Evolutionary conservation across 2,329 filamentous ascomycete species (phyloP).

Genomic region (Phialophora macrospora): DNA sequence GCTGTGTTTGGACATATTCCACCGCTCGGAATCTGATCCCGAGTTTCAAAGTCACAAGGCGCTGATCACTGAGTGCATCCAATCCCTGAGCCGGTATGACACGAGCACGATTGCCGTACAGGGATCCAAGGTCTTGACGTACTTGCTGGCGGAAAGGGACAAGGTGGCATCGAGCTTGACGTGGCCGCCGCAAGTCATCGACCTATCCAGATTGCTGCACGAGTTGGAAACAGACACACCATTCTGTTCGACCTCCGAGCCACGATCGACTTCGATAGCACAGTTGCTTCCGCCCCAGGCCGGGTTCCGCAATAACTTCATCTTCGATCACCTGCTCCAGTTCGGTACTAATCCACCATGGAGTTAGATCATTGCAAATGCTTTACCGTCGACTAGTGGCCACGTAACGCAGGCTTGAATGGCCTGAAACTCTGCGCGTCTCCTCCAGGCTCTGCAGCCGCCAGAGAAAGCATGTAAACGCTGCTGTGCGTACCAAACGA

Average conservation of each 20-base stretch:
- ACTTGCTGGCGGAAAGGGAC: conserved; percentile 17
- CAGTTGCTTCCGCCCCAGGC: conserved; percentile 36
- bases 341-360: not conserved
- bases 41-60: conserved; percentile 24
- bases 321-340: conserved; percentile 35
- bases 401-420: not conserved
- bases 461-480: not conserved
- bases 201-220: conserved; percentile 11
- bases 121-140: conserved; percentile 26
- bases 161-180: not conserved
- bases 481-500: not conserved
- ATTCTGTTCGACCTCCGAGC: not conserved
- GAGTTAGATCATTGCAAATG: not conserved
- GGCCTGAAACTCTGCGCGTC: not conserved
- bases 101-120: conserved; percentile 28
- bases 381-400: not conserved
- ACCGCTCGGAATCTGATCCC: conserved; percentile 38
- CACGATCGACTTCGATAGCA: conserved; percentile 1
- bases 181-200: conserved; percentile 22
- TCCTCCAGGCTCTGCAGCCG: not conserved
- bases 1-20: conserved; percentile 46
- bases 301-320: conserved; percentile 36
- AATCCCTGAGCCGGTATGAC: conserved; percentile 23
- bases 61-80: conserved; percentile 31
- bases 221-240: not conserved